Base-by-base conservation (phyloP, 495 filamentous ascomycete genomes). In the Polyplosphaeria fusca region DNA sequence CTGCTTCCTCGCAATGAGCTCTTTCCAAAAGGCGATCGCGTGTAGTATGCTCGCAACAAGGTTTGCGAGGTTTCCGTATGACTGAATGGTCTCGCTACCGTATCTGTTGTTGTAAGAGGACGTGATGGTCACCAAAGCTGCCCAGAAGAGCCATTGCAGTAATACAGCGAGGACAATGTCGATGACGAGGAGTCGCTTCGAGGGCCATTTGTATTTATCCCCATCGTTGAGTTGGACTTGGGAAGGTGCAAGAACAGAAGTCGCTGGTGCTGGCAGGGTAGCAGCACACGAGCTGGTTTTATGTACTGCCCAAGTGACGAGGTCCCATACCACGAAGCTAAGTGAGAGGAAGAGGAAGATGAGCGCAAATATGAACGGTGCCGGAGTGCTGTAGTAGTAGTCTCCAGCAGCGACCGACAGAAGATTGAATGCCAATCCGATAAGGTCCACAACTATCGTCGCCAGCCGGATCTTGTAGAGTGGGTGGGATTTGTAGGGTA, bases 141-240 rank as follows among this genome's bases (percentile, higher is more conserved):
- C n/a, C 56, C 56, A 60, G 35, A 53, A 60, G 22, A 60, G 56
- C 47, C 38, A 52, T 52, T 52, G 48, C 18, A 60, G 39, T 28
- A 47, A 1, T 3, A 60, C 0, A 5, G 49, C 41, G 7, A 60
- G 49, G 5, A 60, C 4, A 14, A 52, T 12, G 19, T 60, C 56
- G 23, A 22, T 37, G 1, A 60, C 43, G 2, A 60, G 4, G 1
- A 53, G 49, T 16, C 27, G 14, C 26, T 43, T 53, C n/a, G 48
- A 47, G 4, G 56, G 56, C 56, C 55, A 59, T n/a, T 52, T 16
- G 13, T 18, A n/a, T 43, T 52, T 38, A 2, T 22, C 20, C 7
- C 30, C 14, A 7, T 35, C 30, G 30, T 7, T 7, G 30, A 14
- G 7, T 7, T 14, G 30, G 30, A 35, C 14, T 7, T 35, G 30